Evolutionary conservation across 2,329 filamentous ascomycete species (phyloP), one percentile per base, ranked within the genome.

Genomic region (Simplicillium aogashimaense): DNA sequence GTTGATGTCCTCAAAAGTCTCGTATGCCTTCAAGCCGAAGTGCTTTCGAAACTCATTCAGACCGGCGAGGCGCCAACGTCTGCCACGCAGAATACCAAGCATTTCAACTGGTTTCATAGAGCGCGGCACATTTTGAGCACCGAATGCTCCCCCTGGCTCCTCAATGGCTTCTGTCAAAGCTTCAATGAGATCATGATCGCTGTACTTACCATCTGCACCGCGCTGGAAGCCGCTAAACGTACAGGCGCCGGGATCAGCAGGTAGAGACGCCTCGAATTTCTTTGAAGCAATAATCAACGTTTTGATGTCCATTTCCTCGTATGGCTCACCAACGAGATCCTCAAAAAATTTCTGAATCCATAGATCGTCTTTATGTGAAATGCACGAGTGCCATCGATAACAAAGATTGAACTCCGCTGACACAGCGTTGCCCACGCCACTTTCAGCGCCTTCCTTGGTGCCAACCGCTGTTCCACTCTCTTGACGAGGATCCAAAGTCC

Each of bases 361-460:
- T 48, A 79, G 70, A 53, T 92, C 86, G 51, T 94, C 87, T 46
- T 76, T 78, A 43, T 78, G 74, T 0, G 66, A 76, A 50, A 92
- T 84, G 49, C 82, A 80, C 3, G 85, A 86, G 64, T 94, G 86
- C 86, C 86, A 94, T 47, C 86, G 74, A 58, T 94, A 94, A 49
- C 84, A 83, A 9, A 94, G 70, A 54, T 92, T 94, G 69, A 94
- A 94, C 63, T 94, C 87, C 3, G 83, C 85, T 0, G 85, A 90
- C 5, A 90, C 85, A 47, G 83, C 79, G 52, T 92, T 94, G 38
- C 87, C 87, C 0, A 83, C 76, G 33, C 85, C 87, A 17, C 78
- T 71, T 35, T 84, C 77, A 0, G 82, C 75, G 1, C 76, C 73
- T 2, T 72, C 59, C 28, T 69, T 67, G 8, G 69, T 79, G 47